Base-by-base conservation (phyloP, 164 flowering plant species). In the Vitis amurensis region DNA sequence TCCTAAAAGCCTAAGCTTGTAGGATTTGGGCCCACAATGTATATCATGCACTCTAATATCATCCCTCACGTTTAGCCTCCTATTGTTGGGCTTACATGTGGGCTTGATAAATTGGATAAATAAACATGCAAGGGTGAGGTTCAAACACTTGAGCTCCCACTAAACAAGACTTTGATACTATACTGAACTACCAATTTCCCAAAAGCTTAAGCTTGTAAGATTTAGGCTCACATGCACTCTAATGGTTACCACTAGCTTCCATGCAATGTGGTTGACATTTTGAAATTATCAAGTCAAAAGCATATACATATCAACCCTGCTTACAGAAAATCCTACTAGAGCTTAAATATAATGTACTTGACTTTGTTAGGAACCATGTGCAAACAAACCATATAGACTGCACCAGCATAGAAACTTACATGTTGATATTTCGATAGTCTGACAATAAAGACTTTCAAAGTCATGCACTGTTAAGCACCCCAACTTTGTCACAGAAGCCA, bases 401-500 rank as follows among this genome's bases (percentile, higher is more conserved):
- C 61, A 30, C 63, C 23, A 53, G 30, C 47, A 12, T 4, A 50
- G 27, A 61, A 61, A 79, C 90, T 83, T 78, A 88, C 95, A 49
- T 68, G 80, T 53, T 12, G 68, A 70, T 11, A 37, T 37, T 58
- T 70, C 73, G 64, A 71, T 78, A 76, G 84, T 81, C 68, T 77
- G 79, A 78, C 86, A 82, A 76, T 83, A 90, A 51, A 94, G 82
- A 50, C 77, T 68, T 70, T 94, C 99, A 76, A 84, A 94, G 77
- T 94, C 94, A 77, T 94, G 93, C 64, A 94, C 91, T 29, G 88
- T 87, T 74, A 94, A 81, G 83, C 97, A 94, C 31, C 99, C 97
- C 8, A 86, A 69, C 77, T 85, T 88, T 65, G 97, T 91, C 27
- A 86, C 95, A 23, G 99, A 89, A 53, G 86, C 99, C 79, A 94